Percentiles rank a stretch among this genome's conserved stretches.
Conservation (phyloP, 768 basidiomycete species). For the Cantharellus anzutake region DNA sequence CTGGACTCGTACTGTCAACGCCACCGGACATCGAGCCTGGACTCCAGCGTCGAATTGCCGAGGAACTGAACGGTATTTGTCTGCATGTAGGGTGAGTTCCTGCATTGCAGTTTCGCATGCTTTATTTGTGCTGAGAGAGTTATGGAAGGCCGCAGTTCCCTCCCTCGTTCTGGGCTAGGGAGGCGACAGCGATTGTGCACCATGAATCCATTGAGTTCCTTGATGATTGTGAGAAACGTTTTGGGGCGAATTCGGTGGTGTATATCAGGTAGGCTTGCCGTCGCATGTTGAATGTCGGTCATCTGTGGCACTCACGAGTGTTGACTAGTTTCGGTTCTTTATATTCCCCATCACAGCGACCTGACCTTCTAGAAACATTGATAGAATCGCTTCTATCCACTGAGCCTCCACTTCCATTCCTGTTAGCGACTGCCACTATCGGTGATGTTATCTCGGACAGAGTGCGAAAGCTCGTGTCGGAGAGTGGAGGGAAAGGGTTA, state of each 20-base stretch:
- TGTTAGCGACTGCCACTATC: not conserved
- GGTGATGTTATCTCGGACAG: not conserved
- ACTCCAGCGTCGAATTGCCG: not conserved
- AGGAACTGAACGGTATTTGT: not conserved
- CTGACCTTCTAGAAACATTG: not conserved
- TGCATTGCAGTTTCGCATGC: not conserved
- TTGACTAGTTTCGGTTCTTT: not conserved
- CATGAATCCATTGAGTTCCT: not conserved
- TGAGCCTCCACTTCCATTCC: not conserved
- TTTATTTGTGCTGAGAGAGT: not conserved
- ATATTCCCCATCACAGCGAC: not conserved
- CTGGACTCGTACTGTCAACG: not conserved
- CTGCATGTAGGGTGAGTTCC: not conserved
- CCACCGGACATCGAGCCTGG: not conserved
- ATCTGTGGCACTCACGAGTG: not conserved
- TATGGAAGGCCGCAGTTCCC: not conserved
- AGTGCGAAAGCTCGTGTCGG: not conserved
- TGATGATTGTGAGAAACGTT: not conserved
- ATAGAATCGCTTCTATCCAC: not conserved
- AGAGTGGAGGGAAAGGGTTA: not conserved
- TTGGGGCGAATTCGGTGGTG: not conserved
- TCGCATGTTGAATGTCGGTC: not conserved
- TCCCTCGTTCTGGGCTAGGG: not conserved
- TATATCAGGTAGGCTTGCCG: not conserved
- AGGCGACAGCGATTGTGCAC: not conserved